These are phyloP conservation scores for Aaosphaeria arxii DNA, from an alignment of 2,329 filamentous ascomycete genomes.

Conservation along the genomic window DNA sequence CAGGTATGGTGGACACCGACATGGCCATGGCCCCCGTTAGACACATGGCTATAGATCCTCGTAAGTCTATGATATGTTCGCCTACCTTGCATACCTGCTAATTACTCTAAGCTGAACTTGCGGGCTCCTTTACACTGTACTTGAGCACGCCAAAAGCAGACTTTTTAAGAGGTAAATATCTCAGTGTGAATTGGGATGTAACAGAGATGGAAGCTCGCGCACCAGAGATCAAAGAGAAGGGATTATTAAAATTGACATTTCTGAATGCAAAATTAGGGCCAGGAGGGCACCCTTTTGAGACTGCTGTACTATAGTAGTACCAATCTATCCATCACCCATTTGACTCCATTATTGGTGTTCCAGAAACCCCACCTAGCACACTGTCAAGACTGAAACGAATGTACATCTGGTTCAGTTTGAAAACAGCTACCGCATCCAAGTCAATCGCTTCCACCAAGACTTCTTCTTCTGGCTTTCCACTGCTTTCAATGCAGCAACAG, in stretches of 20 bases:
- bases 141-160: background rate
- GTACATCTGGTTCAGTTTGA: no score
- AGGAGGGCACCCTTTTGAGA: constrained; percentile 3
- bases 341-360: no score
- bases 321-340: no score
- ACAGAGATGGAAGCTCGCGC: constrained; percentile 10
- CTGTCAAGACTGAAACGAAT: no score
- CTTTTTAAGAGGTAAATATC: constrained; percentile 1
- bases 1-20: constrained; percentile 9
- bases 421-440: no score
- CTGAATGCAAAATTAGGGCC: constrained; percentile 6
- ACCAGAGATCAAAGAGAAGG: constrained; percentile 5
- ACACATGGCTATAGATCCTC: background rate
- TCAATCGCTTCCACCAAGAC: no score
- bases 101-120: background rate
- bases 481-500: no score
- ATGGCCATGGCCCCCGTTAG: background rate
- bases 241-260: constrained; percentile 15
- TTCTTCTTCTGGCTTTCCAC: no score
- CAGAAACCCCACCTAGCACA: no score
- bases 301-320: no score
- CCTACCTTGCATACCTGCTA: no score
- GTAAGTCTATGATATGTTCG: background rate
- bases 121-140: background rate
- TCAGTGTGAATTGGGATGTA: constrained; percentile 17